Percentiles rank a stretch among this genome's conserved stretches.
These are phyloP conservation scores for Pogostemon cablin DNA, from an alignment of 257 asterid species.

Conservation along the genomic window DNA sequence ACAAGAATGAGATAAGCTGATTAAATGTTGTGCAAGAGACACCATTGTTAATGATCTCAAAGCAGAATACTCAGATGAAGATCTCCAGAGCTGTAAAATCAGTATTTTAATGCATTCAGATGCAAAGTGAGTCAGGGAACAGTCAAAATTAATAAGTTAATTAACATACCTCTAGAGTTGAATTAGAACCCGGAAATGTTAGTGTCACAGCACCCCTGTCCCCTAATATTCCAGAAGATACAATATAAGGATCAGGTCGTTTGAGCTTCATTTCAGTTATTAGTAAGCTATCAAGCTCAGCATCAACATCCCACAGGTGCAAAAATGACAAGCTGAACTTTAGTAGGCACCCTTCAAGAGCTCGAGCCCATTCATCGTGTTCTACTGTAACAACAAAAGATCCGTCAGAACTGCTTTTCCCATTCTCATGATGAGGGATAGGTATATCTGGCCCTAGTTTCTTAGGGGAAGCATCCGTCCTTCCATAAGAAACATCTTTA, in stretches of 20 bases:
- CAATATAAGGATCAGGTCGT: constrained; percentile 63
- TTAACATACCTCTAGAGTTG: constrained; percentile 76
- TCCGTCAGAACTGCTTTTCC: constrained; percentile 40
- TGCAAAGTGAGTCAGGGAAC: constrained; percentile 27
- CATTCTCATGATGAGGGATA: constrained; percentile 42
- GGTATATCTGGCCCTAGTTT: constrained; percentile 43
- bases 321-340: constrained; percentile 83
- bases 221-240: constrained; percentile 92
- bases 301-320: constrained; percentile 92
- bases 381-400: constrained; percentile 40
- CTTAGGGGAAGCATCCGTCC: constrained; percentile 37
- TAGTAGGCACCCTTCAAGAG: constrained; percentile 71
- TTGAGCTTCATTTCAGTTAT: constrained; percentile 81
- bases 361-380: constrained; percentile 53
- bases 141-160: constrained; percentile 31
- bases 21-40: constrained; percentile 95
- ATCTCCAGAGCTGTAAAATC: constrained; percentile 85
- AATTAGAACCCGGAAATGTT: constrained; percentile 70
- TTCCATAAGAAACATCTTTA: constrained; percentile 38
- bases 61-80: constrained; percentile 90
- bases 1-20: constrained; percentile 78
- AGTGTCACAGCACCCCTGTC: constrained; percentile 91
- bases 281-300: constrained; percentile 77
- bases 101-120: constrained; percentile 39
- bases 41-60: constrained; percentile 94